Evolutionary conservation across 2,329 filamentous ascomycete species (phyloP), one percentile per base, ranked within the genome.

Genomic region (Diaporthe sp.): DNA sequence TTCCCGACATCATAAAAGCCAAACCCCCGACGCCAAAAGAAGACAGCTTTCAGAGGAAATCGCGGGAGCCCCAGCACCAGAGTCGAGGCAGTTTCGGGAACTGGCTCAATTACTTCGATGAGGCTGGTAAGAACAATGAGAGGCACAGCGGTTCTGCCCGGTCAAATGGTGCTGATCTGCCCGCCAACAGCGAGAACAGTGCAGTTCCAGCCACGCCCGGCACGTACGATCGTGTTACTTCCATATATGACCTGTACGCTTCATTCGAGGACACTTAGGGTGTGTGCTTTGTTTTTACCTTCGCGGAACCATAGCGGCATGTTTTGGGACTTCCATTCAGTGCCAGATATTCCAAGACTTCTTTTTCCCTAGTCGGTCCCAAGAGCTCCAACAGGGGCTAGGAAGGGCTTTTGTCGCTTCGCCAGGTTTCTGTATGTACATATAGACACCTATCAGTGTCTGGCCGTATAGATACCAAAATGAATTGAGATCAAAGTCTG

Each of bases 161-260:
- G 31, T n/a, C 47, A 22, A 49, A 39, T 12, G 22, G 7, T 51
- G 31, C 53, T 42, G 63, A 71, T 20, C 20, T n/a, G 10, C 34
- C 28, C 13, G 9, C 15, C 22, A 39, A n/a, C 9, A 17, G 28
- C 34, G 20, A 39, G 22, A 49, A n/a, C 9, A 61, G 47, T 55
- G 34, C 72, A 13, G 31, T 28, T 7, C 67, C 73, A 22, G 37
- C 55, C 5, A 44, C 22, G 31, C 57, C 68, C 12, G 49, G 61
- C 47, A 51, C 71, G 17, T 77, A 77, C 55, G 70, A 75, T n/a
- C 63, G 63, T 15, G 72, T 77, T 10, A 51, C 51, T 20, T 77
- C 73, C 10, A 77, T 77, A 42, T 77, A 75, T 60, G 73, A 75
- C 58, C 39, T 70, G 34, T 77, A 77, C 51, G 67, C 61, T 47